A percentile compares a stretch with the other conserved stretches of the same genome.
These are phyloP conservation scores for Sherardia arvensis DNA, from an alignment of 257 asterid species.

Conservation along the genomic window DNA sequence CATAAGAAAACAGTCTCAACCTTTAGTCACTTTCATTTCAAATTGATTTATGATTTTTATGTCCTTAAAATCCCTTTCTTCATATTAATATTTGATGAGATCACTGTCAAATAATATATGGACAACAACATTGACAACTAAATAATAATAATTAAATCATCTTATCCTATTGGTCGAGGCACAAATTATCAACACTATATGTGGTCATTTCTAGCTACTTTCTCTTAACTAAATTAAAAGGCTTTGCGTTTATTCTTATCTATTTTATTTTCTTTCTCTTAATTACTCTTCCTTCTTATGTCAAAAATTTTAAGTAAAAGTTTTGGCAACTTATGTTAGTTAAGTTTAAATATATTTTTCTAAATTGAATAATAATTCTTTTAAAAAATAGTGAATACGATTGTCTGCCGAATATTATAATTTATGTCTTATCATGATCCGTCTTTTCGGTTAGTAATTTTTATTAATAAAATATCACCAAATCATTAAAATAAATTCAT, in stretches of 20 bases:
- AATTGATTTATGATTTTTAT: not conserved
- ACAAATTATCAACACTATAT: not conserved
- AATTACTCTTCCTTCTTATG: not conserved
- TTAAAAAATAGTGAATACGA: too few species aligned
- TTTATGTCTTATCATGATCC: too few species aligned
- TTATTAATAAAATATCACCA: too few species aligned
- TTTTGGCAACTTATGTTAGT: too few species aligned
- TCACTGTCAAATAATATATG: not conserved
- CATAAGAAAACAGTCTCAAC: not conserved
- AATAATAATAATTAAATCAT: not conserved
- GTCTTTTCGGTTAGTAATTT: too few species aligned
- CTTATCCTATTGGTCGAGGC: slow-evolving; percentile 5
- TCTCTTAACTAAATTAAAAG: not conserved
- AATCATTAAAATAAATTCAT: too few species aligned
- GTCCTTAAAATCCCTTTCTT: not conserved
- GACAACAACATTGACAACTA: not conserved
- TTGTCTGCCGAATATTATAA: too few species aligned
- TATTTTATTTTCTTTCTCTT: too few species aligned
- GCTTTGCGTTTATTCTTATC: too few species aligned
- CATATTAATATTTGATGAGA: not conserved
- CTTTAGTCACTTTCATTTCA: not conserved
- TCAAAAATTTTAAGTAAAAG: not conserved
- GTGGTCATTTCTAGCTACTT: too few species aligned
- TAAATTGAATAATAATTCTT: too few species aligned
- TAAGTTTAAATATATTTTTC: too few species aligned